These are phyloP conservation scores for Arbutus unedo DNA, from an alignment of 148 eudicot species.

Conservation along the genomic window DNA sequence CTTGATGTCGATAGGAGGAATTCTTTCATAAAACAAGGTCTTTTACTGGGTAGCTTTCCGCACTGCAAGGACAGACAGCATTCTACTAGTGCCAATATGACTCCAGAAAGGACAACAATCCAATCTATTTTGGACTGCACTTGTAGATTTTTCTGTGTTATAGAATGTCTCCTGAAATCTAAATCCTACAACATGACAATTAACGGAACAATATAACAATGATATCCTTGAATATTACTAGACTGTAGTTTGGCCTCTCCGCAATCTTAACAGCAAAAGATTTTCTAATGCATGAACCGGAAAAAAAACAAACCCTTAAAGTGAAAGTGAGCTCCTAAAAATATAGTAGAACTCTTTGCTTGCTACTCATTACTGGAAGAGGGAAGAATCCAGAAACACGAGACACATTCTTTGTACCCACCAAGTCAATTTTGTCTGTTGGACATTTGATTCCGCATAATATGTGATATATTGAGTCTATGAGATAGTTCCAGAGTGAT, in stretches of 20 bases:
- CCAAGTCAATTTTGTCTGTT: too few relatives aligned
- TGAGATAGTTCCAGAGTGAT: too few relatives aligned
- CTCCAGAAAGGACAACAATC: background rate
- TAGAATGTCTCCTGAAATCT: background rate
- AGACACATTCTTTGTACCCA: too few relatives aligned
- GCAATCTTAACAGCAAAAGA: background rate
- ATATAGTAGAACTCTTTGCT: background rate
- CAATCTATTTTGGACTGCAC: background rate
- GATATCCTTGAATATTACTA: background rate
- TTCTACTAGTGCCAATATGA: background rate
- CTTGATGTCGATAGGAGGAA: background rate
- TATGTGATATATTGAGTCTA: too few relatives aligned
- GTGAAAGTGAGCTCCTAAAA: background rate
- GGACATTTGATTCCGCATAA: too few relatives aligned
- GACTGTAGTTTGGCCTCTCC: background rate
- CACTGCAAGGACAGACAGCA: background rate
- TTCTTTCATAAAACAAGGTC: conserved; percentile 1
- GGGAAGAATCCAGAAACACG: background rate
- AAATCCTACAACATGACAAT: background rate
- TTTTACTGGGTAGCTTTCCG: background rate
- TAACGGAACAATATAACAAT: background rate
- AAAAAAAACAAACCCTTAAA: background rate
- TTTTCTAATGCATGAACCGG: background rate
- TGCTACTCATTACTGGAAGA: background rate
- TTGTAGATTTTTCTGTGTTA: background rate